phyloP scores from a whole-genome alignment of 2,329 filamentous ascomycete species.

The Phialocephala subalpina region DNA sequence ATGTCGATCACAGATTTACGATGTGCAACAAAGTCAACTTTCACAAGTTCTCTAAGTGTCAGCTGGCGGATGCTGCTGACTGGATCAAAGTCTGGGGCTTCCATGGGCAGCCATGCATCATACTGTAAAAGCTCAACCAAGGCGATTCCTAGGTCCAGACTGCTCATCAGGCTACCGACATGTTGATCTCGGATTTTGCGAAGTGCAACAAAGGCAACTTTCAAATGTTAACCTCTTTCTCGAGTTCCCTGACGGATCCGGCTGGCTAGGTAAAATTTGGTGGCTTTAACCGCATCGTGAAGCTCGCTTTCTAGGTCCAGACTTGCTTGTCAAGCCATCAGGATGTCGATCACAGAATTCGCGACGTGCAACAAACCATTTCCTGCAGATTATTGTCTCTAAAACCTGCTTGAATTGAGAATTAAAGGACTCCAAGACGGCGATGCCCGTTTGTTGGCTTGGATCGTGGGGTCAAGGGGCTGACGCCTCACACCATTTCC shows the following conservation, averaged over 20 bases:
- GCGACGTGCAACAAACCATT: slow-evolving; percentile 22
- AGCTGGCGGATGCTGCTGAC: too few relatives aligned
- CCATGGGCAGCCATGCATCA: too few relatives aligned
- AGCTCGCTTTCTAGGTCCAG: not conserved
- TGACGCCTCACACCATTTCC: slow-evolving; percentile 7
- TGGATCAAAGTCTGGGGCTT: too few relatives aligned
- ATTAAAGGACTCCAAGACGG: not conserved
- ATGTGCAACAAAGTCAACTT: slow-evolving; percentile 20
- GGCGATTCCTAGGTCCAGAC: slow-evolving; percentile 5
- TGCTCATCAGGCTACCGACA: not conserved
- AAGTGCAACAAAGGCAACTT: slow-evolving; percentile 19
- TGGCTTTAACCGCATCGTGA: slow-evolving; percentile 2
- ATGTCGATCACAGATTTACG: slow-evolving; percentile 19
- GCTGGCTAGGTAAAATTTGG: too few relatives aligned
- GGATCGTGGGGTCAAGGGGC: slow-evolving; percentile 13
- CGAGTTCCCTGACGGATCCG: too few relatives aligned
- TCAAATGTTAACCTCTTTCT: too few relatives aligned
- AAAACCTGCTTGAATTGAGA: slow-evolving; percentile 1
- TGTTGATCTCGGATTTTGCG: slow-evolving; percentile 19
- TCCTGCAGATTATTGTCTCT: not conserved
- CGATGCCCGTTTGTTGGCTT: slow-evolving; percentile 6
- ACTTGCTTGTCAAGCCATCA: not conserved
- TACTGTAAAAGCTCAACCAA: slow-evolving; percentile 7
- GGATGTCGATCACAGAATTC: slow-evolving; percentile 14
- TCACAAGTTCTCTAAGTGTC: too few relatives aligned